Evolutionary conservation across 805 yeast genomes (phyloP).

Genomic region (Huiozyma naganishii): DNA sequence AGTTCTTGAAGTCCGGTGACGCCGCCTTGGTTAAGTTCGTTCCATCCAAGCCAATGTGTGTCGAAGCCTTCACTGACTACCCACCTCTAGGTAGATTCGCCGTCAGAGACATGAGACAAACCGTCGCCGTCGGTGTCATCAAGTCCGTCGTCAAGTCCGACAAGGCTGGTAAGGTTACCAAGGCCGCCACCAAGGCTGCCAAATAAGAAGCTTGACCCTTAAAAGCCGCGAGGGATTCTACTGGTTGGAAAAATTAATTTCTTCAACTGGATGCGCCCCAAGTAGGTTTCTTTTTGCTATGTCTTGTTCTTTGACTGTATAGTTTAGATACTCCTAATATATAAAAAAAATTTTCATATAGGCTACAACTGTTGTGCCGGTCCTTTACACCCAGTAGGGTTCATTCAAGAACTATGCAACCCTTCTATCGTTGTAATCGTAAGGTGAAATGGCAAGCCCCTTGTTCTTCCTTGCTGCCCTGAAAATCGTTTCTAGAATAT

Average conservation of each 20-base stretch:
- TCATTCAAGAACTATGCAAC: constrained; percentile 3
- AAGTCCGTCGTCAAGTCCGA: constrained; percentile 84
- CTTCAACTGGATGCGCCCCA: too few relatives aligned
- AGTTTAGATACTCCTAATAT: too few relatives aligned
- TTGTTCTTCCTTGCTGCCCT: constrained; percentile 89
- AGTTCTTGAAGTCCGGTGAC: constrained; percentile 92
- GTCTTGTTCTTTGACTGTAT: not conserved
- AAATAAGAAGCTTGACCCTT: constrained; percentile 17
- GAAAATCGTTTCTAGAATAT: constrained; percentile 78
- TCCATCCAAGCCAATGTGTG: constrained; percentile 87
- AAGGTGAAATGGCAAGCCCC: constrained; percentile 82
- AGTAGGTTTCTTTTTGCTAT: not conserved
- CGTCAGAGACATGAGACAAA: constrained; percentile 99
- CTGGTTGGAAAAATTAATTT: too few relatives aligned
- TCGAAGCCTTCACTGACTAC: constrained; percentile 87
- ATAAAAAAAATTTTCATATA: too few relatives aligned
- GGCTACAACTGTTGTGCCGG: too few relatives aligned
- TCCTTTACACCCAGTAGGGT: too few relatives aligned
- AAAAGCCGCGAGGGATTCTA: not conserved
- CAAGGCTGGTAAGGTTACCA: constrained; percentile 88
- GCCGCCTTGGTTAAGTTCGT: constrained; percentile 88
- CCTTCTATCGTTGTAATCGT: constrained; percentile 42
- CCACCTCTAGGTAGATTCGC: constrained; percentile 97
- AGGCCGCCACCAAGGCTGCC: constrained; percentile 56
- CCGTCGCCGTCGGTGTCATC: constrained; percentile 99